Evolutionary conservation across 148 eudicot species (phyloP).

Genomic region (Nyssa sinensis): DNA sequence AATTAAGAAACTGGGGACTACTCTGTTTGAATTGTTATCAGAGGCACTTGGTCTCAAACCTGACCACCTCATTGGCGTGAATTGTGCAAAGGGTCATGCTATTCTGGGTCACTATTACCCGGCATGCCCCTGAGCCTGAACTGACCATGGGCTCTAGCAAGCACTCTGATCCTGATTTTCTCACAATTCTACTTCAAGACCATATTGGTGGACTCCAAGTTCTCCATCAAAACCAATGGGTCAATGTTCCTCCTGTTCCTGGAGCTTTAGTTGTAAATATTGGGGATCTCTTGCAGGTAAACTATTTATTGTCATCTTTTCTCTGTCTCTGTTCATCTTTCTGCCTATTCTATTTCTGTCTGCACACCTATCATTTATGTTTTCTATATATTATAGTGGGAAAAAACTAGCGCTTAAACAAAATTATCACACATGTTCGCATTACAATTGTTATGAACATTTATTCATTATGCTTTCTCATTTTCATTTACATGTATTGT

Average conservation of each 20-base stretch:
- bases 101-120: slow-evolving; percentile 39
- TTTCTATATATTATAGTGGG: too few species aligned
- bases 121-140: slow-evolving; percentile 44
- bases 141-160: slow-evolving; percentile 26
- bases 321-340: too few species aligned
- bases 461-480: too few species aligned
- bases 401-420: too few species aligned
- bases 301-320: neutral
- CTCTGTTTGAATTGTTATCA: neutral
- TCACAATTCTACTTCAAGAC: slow-evolving; percentile 39
- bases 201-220: slow-evolving; percentile 41
- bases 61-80: neutral
- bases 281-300: slow-evolving; percentile 33
- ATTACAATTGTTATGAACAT: too few species aligned
- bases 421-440: too few species aligned
- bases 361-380: too few species aligned
- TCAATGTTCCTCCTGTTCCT: slow-evolving; percentile 30
- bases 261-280: slow-evolving; percentile 36
- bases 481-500: too few species aligned
- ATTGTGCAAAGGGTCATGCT: slow-evolving; percentile 9
- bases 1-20: neutral
- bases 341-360: too few species aligned
- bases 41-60: slow-evolving; percentile 12
- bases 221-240: slow-evolving; percentile 36
- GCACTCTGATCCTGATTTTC: slow-evolving; percentile 27